These are phyloP conservation scores for Thielaviopsis ethacetica DNA, from an alignment of 2,329 filamentous ascomycete species.

Conservation along the genomic window DNA sequence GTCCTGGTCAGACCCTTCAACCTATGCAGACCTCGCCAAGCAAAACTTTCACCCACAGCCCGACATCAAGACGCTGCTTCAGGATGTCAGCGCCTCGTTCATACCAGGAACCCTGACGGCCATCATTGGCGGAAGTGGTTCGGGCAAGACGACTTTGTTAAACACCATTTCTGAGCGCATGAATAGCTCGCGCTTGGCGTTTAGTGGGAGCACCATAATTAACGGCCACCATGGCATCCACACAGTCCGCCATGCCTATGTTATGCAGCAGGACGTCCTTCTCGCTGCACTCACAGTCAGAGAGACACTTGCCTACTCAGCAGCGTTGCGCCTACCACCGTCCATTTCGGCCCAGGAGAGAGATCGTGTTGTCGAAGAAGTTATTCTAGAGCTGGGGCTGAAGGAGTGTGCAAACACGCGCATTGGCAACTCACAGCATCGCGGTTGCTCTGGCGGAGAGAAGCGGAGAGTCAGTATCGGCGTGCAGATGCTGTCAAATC, in stretches of 20 bases:
- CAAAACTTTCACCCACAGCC: conserved; percentile 22
- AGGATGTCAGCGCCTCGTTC: conserved; percentile 47
- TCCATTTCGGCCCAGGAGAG: conserved; percentile 43
- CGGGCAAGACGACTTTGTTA: conserved; percentile 55
- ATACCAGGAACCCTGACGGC: conserved; percentile 52
- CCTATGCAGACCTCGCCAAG: conserved; percentile 26
- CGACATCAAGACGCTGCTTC: conserved; percentile 37
- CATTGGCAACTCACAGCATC: conserved; percentile 54
- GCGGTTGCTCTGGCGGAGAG: conserved; percentile 65
- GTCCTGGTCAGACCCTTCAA: conserved; percentile 31
- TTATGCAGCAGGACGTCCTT: conserved; percentile 62
- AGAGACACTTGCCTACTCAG: conserved; percentile 58
- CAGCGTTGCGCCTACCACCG: conserved; percentile 51
- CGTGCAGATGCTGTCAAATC: conserved; percentile 64
- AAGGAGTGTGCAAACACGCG: conserved; percentile 64
- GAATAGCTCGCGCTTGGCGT: conserved; percentile 32
- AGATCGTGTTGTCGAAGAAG: conserved; percentile 51
- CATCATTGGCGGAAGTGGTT: conserved; percentile 59
- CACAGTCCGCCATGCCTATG: conserved; percentile 47
- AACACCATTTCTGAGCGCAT: conserved; percentile 58
- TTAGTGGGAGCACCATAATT: conserved; percentile 42
- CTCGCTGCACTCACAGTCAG: conserved; percentile 58
- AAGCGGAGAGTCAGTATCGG: conserved; percentile 63
- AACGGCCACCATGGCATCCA: conserved; percentile 40
- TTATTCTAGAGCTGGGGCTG: conserved; percentile 57